Evolutionary conservation across 805 yeast genomes (phyloP).

Genomic region (Suhomyces canberraensis): DNA sequence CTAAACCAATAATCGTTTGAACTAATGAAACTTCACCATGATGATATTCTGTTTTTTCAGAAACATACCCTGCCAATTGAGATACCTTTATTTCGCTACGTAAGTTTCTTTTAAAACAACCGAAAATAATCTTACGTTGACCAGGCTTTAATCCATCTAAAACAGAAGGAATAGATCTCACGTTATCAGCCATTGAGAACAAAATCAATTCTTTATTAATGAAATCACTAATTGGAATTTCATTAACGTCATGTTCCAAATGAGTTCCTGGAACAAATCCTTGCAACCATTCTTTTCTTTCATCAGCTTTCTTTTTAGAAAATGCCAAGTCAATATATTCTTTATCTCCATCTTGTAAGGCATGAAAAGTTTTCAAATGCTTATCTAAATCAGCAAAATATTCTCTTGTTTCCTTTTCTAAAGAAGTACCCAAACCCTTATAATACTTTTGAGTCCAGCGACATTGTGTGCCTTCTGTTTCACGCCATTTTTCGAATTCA

Average conservation of each 20-base stretch:
- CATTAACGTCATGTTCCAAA: conserved; percentile 69
- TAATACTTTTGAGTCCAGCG: conserved; percentile 94
- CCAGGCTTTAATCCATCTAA: conserved; percentile 97
- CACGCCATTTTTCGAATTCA: conserved; percentile 92
- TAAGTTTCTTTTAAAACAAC: conserved; percentile 79
- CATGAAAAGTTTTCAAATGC: conserved; percentile 82
- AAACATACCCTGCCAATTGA: conserved; percentile 84
- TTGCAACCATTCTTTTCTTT: conserved; percentile 94
- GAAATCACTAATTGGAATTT: conserved; percentile 88
- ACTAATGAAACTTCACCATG: conserved; percentile 90
- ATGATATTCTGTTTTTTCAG: conserved; percentile 88
- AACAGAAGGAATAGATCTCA: conserved; percentile 91
- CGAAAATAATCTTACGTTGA: conserved; percentile 88
- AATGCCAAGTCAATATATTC: conserved; percentile 86
- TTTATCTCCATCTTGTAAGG: conserved; percentile 74
- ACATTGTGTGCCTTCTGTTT: conserved; percentile 65
- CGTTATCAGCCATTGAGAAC: conserved; percentile 94
- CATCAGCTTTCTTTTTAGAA: conserved; percentile 93
- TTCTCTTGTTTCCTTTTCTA: conserved; percentile 76
- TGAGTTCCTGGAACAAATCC: conserved; percentile 90
- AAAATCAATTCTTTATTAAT: conserved; percentile 92
- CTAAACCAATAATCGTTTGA: conserved; percentile 89
- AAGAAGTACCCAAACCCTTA: conserved; percentile 97
- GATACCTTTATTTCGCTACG: conserved; percentile 81
- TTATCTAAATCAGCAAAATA: conserved; percentile 81